Base-by-base conservation (phyloP, 202 grass and related monocot genomes). In the Setaria italica region DNA sequence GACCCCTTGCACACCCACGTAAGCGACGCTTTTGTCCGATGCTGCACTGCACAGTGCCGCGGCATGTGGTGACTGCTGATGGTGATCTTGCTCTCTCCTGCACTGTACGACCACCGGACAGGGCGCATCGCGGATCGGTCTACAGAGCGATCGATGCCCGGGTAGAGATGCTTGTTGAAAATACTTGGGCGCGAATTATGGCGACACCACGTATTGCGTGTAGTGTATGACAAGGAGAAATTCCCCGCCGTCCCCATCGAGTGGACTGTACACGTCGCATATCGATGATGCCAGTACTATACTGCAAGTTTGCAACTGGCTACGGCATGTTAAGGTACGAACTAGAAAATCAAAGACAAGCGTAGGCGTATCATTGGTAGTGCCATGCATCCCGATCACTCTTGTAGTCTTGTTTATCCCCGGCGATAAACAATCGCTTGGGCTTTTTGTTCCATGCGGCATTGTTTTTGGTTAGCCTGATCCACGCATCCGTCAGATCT, bases 401-500 rank as follows among this genome's bases (percentile, higher is more conserved):
- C 6, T 60, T 42, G 62, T 55, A 58, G 37, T 69, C 30, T 43
- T 35, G 1, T 35, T 35, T 35, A 41, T 41, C 39, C 6, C 39
- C 39, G 39, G 39, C 39, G 39, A 41, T 41, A 41, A 73, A 80
- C 76, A 86, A 79, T 21, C 67, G 34, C 14, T 16, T 46, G 43
- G 15, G 11, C 21, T 32, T 1, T 70, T 85, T 74, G 77, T 74
- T 80, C 11, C 67, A 11, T 55, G 34, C 49, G n/a, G 49, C 72
- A 34, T 68, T 85, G 73, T 58, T 78, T 68, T 80, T 41, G 39
- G 34, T 35, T 6, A 63, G 67, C 4, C 46, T 33, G 43, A 63
- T 80, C 43, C 46, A 34, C 47, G 46, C 47, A 11, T 37, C 46
- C 34, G 14, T 47, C 48, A 75, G 60, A 81, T 81, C 77, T 81